Base-by-base conservation (phyloP, 495 filamentous ascomycete genomes). In the Viridothelium virens region DNA sequence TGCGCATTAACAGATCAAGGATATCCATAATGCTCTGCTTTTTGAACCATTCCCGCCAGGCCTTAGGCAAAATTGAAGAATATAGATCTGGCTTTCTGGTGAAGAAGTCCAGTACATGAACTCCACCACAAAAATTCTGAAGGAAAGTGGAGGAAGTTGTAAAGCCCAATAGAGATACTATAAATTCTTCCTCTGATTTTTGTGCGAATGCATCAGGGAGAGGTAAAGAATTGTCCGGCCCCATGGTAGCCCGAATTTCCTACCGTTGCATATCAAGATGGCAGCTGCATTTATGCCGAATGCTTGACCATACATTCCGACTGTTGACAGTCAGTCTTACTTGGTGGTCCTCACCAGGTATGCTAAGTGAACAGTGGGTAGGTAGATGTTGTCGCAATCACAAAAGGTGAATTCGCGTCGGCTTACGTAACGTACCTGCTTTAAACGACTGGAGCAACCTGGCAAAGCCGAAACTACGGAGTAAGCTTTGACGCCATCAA, bases 81-180 rank as follows among this genome's bases (percentile, higher is more conserved):
- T 96, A 97, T 0, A 96, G 79, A 74, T 87, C 84, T 18, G 89
- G 89, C 25, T 91, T 85, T 61, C 84, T 83, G n/a, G 91, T 96
- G 77, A 96, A 88, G 77, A 98, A 97, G 72, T 97, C 94, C 61
- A 97, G 81, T 65, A 98, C 91, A 74, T 98, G 94, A 2, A 97
- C 88, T 41, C 92, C 92, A 63, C 94, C 95, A 73, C 91, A 96
- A 62, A 97, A 81, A 53, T 87, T 89, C 70, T 89, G 89, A 71
- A 97, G 91, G n/a, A 92, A 82, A 39, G 85, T 82, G 31, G 87
- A 88, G 31, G 86, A 86, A 7, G 86, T 87, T 12, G 85, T 82
- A 73, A 97, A 96, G 61, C 81, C 68, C 25, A 97, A 81, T 10
- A 97, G 84, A 34, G 86, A 87, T 53, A 89, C 81, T 48, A 96